These are phyloP conservation scores for Mimosa pudica DNA, from an alignment of 306 rosid species.

Conservation along the genomic window DNA sequence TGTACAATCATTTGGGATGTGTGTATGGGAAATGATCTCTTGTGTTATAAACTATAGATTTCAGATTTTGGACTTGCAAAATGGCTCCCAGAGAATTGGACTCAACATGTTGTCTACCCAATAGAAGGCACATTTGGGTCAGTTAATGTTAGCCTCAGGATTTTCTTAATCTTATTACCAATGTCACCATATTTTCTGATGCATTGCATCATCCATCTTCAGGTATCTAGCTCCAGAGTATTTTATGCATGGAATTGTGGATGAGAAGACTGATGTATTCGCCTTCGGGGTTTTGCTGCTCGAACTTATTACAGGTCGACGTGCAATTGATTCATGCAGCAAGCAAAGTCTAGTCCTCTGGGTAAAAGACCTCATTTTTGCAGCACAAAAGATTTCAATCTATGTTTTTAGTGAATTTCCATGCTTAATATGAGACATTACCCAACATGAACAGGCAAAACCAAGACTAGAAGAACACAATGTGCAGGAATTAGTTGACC, in stretches of 20 bases:
- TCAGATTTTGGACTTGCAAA: constrained; percentile 97
- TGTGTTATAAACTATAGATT: constrained; percentile 53
- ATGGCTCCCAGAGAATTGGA: constrained; percentile 96
- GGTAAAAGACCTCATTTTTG: constrained; percentile 50
- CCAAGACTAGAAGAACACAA: constrained; percentile 64
- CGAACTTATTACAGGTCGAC: constrained; percentile 95
- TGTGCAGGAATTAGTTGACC: constrained; percentile 68
- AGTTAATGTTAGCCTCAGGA: constrained; percentile 35
- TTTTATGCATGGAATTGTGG: constrained; percentile 93
- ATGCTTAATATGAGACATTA: not conserved
- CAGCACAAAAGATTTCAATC: not conserved
- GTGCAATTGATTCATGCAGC: constrained; percentile 78
- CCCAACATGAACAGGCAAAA: constrained; percentile 61
- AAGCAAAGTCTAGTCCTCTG: constrained; percentile 87
- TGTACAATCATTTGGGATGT: not conserved
- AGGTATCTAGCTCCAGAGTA: constrained; percentile 97
- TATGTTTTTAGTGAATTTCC: constrained; percentile 1
- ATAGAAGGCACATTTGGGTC: constrained; percentile 99
- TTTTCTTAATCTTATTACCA: not conserved
- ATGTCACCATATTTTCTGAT: constrained; percentile 17
- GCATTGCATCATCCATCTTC: constrained; percentile 27
- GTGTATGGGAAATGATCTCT: not conserved
- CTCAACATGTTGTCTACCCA: constrained; percentile 91
- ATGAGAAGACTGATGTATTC: constrained; percentile 91
- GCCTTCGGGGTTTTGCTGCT: constrained; percentile 87